Evolutionary conservation across 129 eudicot species (phyloP).

Genomic region (Chrysanthemum seticuspe): DNA sequence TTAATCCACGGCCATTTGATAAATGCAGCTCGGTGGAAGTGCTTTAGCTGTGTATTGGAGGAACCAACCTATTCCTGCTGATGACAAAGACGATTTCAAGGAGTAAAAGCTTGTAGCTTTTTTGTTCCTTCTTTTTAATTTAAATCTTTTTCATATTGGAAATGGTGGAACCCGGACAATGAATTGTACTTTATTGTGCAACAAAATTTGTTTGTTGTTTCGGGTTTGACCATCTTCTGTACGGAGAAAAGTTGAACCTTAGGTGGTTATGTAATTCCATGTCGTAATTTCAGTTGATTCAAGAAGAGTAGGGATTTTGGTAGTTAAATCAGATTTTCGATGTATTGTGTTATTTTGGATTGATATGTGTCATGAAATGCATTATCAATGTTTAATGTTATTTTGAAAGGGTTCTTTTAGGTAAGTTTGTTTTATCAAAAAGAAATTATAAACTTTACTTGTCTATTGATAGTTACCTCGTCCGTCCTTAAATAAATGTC

Average conservation of each 20-base stretch:
- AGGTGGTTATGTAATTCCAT: slow-evolving; percentile 7
- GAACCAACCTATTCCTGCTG: slow-evolving; percentile 81
- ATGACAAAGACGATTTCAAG: slow-evolving; percentile 98
- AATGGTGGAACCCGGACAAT: slow-evolving; percentile 14
- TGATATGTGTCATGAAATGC: not conserved
- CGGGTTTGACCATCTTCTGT: slow-evolving; percentile 17
- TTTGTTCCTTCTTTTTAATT: slow-evolving; percentile 3
- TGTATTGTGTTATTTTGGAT: slow-evolving; percentile 23
- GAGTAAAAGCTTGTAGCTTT: slow-evolving; percentile 46
- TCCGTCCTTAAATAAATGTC: too few relatives aligned
- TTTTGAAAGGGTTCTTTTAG: too few relatives aligned
- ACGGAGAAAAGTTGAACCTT: not conserved
- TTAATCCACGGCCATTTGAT: not conserved
- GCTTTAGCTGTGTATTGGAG: slow-evolving; percentile 97
- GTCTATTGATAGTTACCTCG: too few relatives aligned
- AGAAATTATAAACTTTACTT: too few relatives aligned
- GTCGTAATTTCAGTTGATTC: slow-evolving; percentile 19
- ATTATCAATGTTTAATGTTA: not conserved
- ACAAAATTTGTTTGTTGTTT: slow-evolving; percentile 21
- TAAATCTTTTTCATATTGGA: slow-evolving; percentile 1
- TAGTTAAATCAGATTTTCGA: not conserved
- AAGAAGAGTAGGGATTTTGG: slow-evolving; percentile 36
- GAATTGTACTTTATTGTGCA: slow-evolving; percentile 14
- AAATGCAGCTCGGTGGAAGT: slow-evolving; percentile 94
- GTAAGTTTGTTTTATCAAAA: not conserved